Percentiles rank a stretch among this genome's conserved stretches.
phyloP scores from a whole-genome alignment of 805 yeast genomes.

The Jamesozyma rosinii region DNA sequence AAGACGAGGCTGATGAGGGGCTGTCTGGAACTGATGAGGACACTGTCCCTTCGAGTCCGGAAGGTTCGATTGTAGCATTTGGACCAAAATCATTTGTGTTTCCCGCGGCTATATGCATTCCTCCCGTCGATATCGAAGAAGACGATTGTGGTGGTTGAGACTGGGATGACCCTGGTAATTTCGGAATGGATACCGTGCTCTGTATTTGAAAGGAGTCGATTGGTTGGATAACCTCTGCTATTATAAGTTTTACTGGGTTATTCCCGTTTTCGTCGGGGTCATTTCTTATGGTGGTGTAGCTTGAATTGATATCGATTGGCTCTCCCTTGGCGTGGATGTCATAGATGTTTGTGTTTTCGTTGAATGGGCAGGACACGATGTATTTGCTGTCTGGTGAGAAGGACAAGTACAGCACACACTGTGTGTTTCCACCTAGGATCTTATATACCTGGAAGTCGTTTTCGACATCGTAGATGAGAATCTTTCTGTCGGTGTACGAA shows the following conservation, averaged over 20 bases:
- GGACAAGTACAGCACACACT: constrained; percentile 53
- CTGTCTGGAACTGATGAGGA: constrained; percentile 1
- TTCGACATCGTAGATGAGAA: constrained; percentile 56
- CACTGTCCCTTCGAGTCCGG: background rate
- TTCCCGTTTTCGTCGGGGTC: background rate
- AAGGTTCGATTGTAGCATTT: background rate
- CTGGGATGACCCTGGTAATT: no score
- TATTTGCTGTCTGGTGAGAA: constrained; percentile 70
- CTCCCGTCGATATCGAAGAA: background rate
- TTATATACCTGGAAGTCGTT: constrained; percentile 35
- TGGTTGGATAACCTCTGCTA: constrained; percentile 25
- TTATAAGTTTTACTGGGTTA: constrained; percentile 4
- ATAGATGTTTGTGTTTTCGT: constrained; percentile 64
- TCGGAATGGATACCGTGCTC: background rate
- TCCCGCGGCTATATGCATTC: background rate
- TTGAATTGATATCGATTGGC: constrained; percentile 13
- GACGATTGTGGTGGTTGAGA: background rate
- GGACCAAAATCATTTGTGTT: background rate
- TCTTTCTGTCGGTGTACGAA: constrained; percentile 36
- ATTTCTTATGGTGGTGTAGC: constrained; percentile 4
- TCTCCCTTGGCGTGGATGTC: constrained; percentile 37
- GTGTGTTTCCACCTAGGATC: constrained; percentile 38
- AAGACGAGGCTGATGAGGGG: constrained; percentile 2
- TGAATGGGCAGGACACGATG: constrained; percentile 64
- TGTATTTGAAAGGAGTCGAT: constrained; percentile 21